Evolutionary conservation across 2,329 filamentous ascomycete genomes (phyloP), one percentile per base, ranked within the genome.

Genomic region (Aspergillus fischeri): DNA sequence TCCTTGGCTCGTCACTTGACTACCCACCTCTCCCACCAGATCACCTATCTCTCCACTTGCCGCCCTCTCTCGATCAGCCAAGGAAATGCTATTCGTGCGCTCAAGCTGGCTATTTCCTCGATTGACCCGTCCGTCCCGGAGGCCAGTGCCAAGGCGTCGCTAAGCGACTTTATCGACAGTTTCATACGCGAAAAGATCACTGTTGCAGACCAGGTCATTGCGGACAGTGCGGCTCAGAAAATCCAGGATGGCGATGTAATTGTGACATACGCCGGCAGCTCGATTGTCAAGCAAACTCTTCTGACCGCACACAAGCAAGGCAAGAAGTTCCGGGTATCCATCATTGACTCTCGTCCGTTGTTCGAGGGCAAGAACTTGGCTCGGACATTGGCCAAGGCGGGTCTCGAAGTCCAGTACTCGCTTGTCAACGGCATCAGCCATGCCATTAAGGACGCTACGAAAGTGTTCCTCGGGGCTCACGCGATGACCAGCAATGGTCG

Each of bases 21-120:
- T 32, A 89, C 90, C 10, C 91, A 97, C 74, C 86, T 99, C 58
- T 94, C 92, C 68, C 91, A 92, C 41, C 94, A 99, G 75, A 97
- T 99, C 69, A 92, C 95, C 63, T 97, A 95, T 70, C 83, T 99
- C 59, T 90, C 91, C 59, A 91, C 91, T 64, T 97, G 92, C 70
- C 87, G 94, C n/a, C 92, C 94, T 35, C 90, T 99, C 77, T 95
- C 91, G 64, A 94, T 96, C 75, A 91, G 91, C 60, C 96, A 97
- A 87, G 94, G 94, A 59, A 99, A 97, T 73, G 92, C 92, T 38
- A 96, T 99, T 70, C 86, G 94, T 54, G 93, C 92, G 82, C 83
- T 99, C 51, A 99, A 99, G 79, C 85, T 96, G 50, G 86, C 91
- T 68, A 93, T 99, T 70, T 89, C 91, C 67, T 91, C 91, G 65